Percentiles rank a stretch among this genome's conserved stretches.
Conservation (phyloP, 345 rosid genomes). For the Toxicodendron radicans region DNA sequence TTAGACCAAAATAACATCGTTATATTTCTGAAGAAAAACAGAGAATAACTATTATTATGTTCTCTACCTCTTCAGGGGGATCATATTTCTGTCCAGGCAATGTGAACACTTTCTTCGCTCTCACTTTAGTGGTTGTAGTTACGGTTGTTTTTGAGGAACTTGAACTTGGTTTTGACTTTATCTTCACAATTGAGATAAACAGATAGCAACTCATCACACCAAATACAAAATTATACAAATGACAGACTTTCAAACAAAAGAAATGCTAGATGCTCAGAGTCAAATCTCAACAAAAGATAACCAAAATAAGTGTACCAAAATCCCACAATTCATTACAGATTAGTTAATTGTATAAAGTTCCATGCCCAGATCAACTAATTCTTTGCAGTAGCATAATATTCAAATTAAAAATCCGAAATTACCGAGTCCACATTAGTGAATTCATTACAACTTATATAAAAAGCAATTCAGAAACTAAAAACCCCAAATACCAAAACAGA, state of each 20-base stretch:
- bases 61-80: conserved; percentile 83
- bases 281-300: conserved; percentile 17
- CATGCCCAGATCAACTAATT: conserved; percentile 13
- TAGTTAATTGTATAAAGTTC: background rate
- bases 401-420: background rate
- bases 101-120: conserved; percentile 87
- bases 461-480: conserved; percentile 5
- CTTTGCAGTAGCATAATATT: conserved; percentile 4
- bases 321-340: conserved; percentile 11
- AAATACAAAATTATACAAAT: conserved; percentile 6
- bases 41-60: conserved; percentile 9
- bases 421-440: conserved; percentile 13
- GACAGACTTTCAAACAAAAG: background rate
- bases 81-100: conserved; percentile 85
- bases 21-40: conserved; percentile 10
- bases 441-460: too few species aligned
- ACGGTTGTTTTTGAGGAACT: conserved; percentile 50
- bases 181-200: conserved; percentile 45
- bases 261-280: background rate
- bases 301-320: background rate
- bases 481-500: background rate
- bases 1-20: background rate
- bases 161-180: conserved; percentile 44
- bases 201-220: conserved; percentile 24
- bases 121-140: conserved; percentile 52